These are phyloP conservation scores for Ogataea salicorniae DNA, from an alignment of 805 yeast genomes.

Conservation along the genomic window DNA sequence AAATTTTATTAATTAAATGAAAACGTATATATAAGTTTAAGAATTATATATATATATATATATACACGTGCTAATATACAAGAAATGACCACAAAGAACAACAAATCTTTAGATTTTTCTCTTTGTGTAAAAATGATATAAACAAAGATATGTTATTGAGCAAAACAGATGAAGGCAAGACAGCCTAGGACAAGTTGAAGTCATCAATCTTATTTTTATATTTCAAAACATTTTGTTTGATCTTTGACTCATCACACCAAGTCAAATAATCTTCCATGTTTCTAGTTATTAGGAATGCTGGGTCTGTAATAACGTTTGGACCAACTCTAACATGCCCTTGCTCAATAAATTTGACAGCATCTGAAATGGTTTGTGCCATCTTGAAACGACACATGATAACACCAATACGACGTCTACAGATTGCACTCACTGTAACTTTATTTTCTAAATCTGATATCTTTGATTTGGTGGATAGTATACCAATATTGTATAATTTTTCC, in stretches of 20 bases:
- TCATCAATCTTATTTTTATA: slow-evolving; percentile 74
- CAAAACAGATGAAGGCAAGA: background rate
- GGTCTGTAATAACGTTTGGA: slow-evolving; percentile 91
- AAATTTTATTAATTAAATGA: background rate
- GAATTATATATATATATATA: background rate
- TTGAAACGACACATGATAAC: slow-evolving; percentile 91
- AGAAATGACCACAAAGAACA: background rate
- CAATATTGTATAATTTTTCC: slow-evolving; percentile 87
- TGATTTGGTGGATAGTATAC: slow-evolving; percentile 79
- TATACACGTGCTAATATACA: too few species aligned
- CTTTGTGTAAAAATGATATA: background rate
- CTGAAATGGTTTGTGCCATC: slow-evolving; percentile 86
- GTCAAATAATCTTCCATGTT: slow-evolving; percentile 95
- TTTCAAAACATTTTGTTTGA: slow-evolving; percentile 80
- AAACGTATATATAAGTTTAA: background rate
- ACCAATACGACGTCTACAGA: slow-evolving; percentile 88
- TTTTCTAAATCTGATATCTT: slow-evolving; percentile 91
- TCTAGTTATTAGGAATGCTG: slow-evolving; percentile 89
- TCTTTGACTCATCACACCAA: slow-evolving; percentile 96
- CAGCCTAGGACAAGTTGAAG: slow-evolving; percentile 40
- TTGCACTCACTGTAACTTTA: slow-evolving; percentile 84
- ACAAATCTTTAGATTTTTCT: background rate
- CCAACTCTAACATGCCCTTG: slow-evolving; percentile 99
- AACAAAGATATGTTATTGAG: background rate
- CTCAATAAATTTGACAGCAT: slow-evolving; percentile 88